phyloP scores from a whole-genome alignment of 129 eudicot species.

The Kitagawia praeruptora region DNA sequence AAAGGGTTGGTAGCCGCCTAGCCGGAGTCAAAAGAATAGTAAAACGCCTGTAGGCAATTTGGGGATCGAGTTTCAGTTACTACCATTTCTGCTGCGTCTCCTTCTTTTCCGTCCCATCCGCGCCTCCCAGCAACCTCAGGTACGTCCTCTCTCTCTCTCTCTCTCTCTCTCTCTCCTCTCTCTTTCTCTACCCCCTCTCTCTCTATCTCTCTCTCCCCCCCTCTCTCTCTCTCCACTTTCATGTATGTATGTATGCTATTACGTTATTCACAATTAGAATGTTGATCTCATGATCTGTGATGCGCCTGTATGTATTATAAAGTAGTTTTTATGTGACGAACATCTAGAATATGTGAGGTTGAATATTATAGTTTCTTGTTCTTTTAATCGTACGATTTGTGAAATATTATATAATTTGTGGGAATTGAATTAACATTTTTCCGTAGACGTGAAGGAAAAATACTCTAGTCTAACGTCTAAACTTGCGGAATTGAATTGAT shows the following conservation, averaged over 20 bases:
- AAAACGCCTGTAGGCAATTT: background rate
- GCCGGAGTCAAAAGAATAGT: background rate
- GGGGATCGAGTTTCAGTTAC: background rate
- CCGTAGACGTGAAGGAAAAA: background rate
- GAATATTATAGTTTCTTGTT: background rate
- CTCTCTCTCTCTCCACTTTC: background rate
- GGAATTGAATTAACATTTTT: background rate
- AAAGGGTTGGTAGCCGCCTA: no score
- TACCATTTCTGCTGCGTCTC: no score
- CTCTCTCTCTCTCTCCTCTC: background rate
- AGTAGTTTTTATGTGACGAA: no score
- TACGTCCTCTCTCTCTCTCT: background rate
- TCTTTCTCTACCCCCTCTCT: no score
- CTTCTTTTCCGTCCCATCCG: no score
- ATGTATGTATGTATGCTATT: no score
- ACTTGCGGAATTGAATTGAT: background rate
- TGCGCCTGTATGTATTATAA: background rate
- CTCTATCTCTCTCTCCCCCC: no score
- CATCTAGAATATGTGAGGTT: background rate
- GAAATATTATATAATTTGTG: background rate
- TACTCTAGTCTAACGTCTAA: background rate
- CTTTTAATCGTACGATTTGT: background rate
- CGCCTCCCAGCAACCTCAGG: background rate
- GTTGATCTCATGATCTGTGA: no score
- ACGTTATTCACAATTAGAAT: no score